These are phyloP conservation scores for Wickerhamiella slavikovae DNA, from an alignment of 805 yeast genomes.

Conservation along the genomic window DNA sequence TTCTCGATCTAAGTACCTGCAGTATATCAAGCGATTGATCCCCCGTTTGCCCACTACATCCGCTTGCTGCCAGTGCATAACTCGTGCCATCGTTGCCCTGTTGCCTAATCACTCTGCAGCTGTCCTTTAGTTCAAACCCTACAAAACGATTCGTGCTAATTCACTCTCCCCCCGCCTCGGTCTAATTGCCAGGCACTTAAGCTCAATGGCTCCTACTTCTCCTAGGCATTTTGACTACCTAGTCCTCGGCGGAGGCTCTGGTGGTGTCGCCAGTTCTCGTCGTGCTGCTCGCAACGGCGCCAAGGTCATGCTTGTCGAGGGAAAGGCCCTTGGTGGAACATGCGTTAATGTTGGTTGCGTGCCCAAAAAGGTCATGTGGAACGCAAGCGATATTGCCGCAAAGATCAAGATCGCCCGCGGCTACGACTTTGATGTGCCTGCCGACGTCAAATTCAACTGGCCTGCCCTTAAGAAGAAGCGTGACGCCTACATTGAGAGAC, in stretches of 20 bases:
- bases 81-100: too few relatives aligned
- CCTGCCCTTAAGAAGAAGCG: constrained; percentile 58
- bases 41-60: too few relatives aligned
- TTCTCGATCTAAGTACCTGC: too few relatives aligned
- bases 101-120: too few relatives aligned
- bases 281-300: constrained; percentile 88
- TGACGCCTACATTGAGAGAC: constrained; percentile 72
- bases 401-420: constrained; percentile 54
- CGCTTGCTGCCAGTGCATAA: too few relatives aligned
- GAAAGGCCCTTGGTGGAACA: constrained; percentile 78
- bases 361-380: constrained; percentile 98
- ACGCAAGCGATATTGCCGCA: constrained; percentile 76
- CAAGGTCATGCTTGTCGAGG: constrained; percentile 64
- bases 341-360: constrained; percentile 99
- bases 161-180: background rate
- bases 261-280: constrained; percentile 97
- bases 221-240: constrained; percentile 59
- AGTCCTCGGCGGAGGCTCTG: constrained; percentile 98
- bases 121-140: too few relatives aligned
- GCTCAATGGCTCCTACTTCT: constrained; percentile 33
- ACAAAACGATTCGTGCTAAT: too few relatives aligned
- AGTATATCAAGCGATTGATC: too few relatives aligned
- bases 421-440: constrained; percentile 56
- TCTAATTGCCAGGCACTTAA: constrained; percentile 1
- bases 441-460: constrained; percentile 61